Percentiles rank a stretch among this genome's conserved stretches.
These are phyloP conservation scores for Physaria fendleri DNA, from an alignment of 345 rosid genomes.

Conservation along the genomic window DNA sequence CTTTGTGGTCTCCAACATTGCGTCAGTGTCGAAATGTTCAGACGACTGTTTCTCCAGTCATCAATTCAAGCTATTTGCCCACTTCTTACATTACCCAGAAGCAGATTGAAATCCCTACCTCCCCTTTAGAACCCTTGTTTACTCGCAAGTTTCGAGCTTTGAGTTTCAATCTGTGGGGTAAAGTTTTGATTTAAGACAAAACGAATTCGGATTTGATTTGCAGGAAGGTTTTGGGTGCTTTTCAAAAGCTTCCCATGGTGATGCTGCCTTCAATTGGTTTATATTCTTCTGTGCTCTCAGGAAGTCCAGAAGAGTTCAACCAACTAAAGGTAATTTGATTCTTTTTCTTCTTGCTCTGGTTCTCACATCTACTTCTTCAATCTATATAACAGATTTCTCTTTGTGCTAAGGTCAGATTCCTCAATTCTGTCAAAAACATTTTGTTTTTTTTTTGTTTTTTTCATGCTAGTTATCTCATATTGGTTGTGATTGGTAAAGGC, in stretches of 20 bases:
- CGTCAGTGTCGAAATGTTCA: slow-evolving; percentile 53
- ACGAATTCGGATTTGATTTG: slow-evolving; percentile 1
- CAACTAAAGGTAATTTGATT: slow-evolving; percentile 62
- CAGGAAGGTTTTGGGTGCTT: slow-evolving; percentile 75
- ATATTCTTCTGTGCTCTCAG: slow-evolving; percentile 58
- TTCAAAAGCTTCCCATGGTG: slow-evolving; percentile 93
- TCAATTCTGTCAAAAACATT: background rate
- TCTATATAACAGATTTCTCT: slow-evolving; percentile 39
- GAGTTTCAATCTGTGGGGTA: background rate
- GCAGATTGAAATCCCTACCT: slow-evolving; percentile 24
- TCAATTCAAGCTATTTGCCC: slow-evolving; percentile 56
- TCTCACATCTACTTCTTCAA: background rate
- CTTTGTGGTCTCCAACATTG: slow-evolving; percentile 26
- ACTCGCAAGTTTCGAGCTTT: slow-evolving; percentile 9
- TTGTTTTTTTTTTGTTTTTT: no score
- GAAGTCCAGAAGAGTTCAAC: slow-evolving; percentile 68
- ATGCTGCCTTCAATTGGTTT: slow-evolving; percentile 89
- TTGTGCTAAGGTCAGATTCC: slow-evolving; percentile 72
- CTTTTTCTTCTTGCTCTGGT: background rate
- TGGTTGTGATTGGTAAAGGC: background rate
- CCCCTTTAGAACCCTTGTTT: background rate
- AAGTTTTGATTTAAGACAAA: background rate
- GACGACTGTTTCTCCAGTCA: slow-evolving; percentile 40
- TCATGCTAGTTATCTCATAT: background rate
- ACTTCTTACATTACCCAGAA: slow-evolving; percentile 32